A percentile compares a stretch with the other conserved stretches of the same genome.
These are phyloP conservation scores for Cryptosporidium andersoni DNA, from an alignment of 169 alveolate genomes.

Conservation along the genomic window DNA sequence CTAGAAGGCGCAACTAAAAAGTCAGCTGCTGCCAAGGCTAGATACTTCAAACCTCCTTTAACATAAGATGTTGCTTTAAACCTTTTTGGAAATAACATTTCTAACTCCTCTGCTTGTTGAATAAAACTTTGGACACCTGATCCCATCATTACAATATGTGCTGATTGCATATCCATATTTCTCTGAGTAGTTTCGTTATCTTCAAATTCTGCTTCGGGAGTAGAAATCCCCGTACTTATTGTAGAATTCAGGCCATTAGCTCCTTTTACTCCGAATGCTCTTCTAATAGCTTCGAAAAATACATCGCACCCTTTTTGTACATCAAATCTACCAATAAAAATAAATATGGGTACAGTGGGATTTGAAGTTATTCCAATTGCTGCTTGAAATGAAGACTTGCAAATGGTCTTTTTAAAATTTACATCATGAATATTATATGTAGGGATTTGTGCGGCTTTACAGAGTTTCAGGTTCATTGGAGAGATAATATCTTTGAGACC, in stretches of 20 bases:
- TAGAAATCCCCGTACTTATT: no score
- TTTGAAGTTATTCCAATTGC: neutral
- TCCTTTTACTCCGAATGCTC: neutral
- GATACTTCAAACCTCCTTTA: slow-evolving; percentile 66
- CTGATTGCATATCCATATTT: neutral
- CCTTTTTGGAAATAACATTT: neutral
- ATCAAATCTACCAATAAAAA: neutral
- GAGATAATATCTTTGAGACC: slow-evolving; percentile 28
- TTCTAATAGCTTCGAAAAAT: neutral
- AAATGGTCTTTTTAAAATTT: neutral
- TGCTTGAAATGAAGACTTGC: neutral
- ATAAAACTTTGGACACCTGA: neutral
- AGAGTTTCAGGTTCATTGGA: neutral
- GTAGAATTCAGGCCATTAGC: no score
- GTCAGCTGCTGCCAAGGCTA: slow-evolving; percentile 49
- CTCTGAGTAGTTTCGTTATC: neutral
- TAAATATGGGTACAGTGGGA: neutral
- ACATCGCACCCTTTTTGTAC: neutral
- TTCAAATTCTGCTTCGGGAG: no score
- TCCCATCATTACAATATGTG: neutral
- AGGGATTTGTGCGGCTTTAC: neutral
- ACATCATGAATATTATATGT: neutral
- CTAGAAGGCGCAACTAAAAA: slow-evolving; percentile 68
- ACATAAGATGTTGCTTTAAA: neutral
- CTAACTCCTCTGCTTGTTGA: neutral